Evolutionary conservation across 352 stramenopile genomes (phyloP), one percentile per base, ranked within the genome.

Genomic region (Elongisporangium senticosum): DNA sequence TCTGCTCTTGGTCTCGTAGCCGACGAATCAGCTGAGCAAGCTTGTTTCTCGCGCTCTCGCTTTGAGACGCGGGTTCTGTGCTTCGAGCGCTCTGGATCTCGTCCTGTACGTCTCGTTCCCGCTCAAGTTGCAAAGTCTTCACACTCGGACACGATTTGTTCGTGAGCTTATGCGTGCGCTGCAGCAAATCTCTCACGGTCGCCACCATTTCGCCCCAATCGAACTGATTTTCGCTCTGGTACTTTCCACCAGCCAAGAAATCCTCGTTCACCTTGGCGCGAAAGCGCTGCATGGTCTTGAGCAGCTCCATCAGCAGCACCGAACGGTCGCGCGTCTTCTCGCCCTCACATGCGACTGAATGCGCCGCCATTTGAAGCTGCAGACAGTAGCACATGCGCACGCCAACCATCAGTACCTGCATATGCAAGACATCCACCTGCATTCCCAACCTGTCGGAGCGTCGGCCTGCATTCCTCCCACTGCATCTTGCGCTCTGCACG

Each of bases 1-100:
- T 64, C 55, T 74, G 62, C 24, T 84, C 74, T 51, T 67, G 59
- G 2, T 59, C 10, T 1, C 72, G 73, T 6, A 74, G 52, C 7
- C 26, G 15, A 14, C 55, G 53, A 17, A 84, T 61, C n/a, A 77
- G 22, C 10, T 13, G 28, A 39, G 8, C 28, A 39, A 39, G 28
- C 28, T 39, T 6, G 7, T 39, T 13, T 13, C 28, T 39, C 28
- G 28, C 8, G 28, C 28, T 39, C 8, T 39, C 13, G 6, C 28
- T 14, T 39, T 39, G 28, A 7, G 13, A 39, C 13, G 28, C 28
- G 7, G 7, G 7, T 2, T 39, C 28, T 39, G 28, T 13, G 39
- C 1, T 37, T 54, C 26, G 15, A 69, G 49, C 14, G 43, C 26
- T 17, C 8, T 47, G 20, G 26, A 6, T 56, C 20, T 7, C 28